phyloP scores from a whole-genome alignment of 257 asterid genomes.

The Salvia rosmarinus region DNA sequence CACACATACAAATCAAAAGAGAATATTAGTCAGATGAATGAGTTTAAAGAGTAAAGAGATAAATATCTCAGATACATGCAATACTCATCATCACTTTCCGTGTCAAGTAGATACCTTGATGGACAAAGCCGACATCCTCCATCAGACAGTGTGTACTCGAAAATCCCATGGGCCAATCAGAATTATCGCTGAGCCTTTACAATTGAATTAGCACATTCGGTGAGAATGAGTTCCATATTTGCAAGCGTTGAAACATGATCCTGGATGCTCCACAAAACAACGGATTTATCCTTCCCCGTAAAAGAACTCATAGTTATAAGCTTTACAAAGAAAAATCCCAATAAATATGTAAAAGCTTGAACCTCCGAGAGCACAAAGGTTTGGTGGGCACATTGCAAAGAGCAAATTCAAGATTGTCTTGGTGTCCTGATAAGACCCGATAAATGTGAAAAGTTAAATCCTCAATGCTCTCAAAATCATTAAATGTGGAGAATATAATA shows the following conservation, averaged over 20 bases:
- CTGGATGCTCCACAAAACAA: slow-evolving; percentile 95
- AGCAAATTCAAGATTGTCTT: slow-evolving; percentile 96
- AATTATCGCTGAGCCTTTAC: slow-evolving; percentile 72
- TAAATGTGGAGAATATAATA: slow-evolving; percentile 1
- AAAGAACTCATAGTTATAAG: slow-evolving; percentile 30
- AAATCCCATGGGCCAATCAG: slow-evolving; percentile 89
- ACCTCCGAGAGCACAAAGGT: slow-evolving; percentile 98
- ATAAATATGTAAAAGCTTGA: slow-evolving; percentile 5
- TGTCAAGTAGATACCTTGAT: slow-evolving; percentile 62
- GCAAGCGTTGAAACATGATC: slow-evolving; percentile 91
- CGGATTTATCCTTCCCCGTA: slow-evolving; percentile 80
- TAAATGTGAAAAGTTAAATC: slow-evolving; percentile 4
- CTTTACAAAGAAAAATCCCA: slow-evolving; percentile 21
- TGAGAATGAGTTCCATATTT: slow-evolving; percentile 50
- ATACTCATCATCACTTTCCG: neutral
- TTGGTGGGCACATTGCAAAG: slow-evolving; percentile 96
- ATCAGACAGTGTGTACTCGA: slow-evolving; percentile 88
- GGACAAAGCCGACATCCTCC: slow-evolving; percentile 97
- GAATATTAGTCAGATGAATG: slow-evolving; percentile 12
- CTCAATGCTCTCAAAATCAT: slow-evolving; percentile 4
- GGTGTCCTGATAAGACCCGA: slow-evolving; percentile 89
- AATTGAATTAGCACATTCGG: slow-evolving; percentile 63
- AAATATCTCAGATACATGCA: neutral
- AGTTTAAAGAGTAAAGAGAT: neutral
- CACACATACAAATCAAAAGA: neutral